Percentiles rank a stretch among this genome's conserved stretches.
These are phyloP conservation scores for Zanthoxylum bungeanum DNA, from an alignment of 345 rosid genomes.

Conservation along the genomic window DNA sequence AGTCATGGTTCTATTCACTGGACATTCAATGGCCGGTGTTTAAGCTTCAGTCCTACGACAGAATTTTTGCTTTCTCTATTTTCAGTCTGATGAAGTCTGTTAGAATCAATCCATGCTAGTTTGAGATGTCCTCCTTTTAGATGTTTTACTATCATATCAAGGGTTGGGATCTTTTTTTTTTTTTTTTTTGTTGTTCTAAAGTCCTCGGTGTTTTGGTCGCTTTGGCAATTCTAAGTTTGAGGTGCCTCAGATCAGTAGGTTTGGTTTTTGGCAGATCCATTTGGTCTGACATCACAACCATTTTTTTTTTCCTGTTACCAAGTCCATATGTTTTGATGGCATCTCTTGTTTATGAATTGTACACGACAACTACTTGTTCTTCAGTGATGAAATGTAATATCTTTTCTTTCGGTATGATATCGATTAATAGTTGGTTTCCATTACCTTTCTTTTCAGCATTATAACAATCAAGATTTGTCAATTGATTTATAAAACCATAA, in stretches of 20 bases:
- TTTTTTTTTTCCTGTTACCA: conserved; percentile 12
- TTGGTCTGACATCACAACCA: conserved; percentile 16
- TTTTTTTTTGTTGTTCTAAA: neutral
- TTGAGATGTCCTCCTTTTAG: conserved; percentile 3
- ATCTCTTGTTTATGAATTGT: conserved; percentile 27
- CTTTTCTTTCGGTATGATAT: neutral
- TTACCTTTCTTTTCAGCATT: neutral
- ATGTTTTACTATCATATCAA: conserved; percentile 3
- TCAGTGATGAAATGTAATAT: neutral
- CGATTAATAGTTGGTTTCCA: too few relatives aligned
- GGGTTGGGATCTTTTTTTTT: conserved; percentile 1
- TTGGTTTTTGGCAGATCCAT: conserved; percentile 23
- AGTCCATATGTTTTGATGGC: conserved; percentile 19
- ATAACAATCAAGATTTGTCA: too few relatives aligned
- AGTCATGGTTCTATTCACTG: conserved; percentile 24
- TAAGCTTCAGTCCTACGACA: conserved; percentile 17
- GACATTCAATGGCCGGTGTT: conserved; percentile 25
- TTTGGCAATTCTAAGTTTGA: conserved; percentile 20
- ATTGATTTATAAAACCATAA: too few relatives aligned
- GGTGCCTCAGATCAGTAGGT: conserved; percentile 19
- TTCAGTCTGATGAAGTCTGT: conserved; percentile 24
- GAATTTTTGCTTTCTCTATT: conserved; percentile 18
- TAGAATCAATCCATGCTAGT: conserved; percentile 12
- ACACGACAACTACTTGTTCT: conserved; percentile 12
- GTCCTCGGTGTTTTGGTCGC: conserved; percentile 19